Evolutionary conservation across 1,284 basidiomycete species (phyloP).

Genomic region (Irpex sp.): DNA sequence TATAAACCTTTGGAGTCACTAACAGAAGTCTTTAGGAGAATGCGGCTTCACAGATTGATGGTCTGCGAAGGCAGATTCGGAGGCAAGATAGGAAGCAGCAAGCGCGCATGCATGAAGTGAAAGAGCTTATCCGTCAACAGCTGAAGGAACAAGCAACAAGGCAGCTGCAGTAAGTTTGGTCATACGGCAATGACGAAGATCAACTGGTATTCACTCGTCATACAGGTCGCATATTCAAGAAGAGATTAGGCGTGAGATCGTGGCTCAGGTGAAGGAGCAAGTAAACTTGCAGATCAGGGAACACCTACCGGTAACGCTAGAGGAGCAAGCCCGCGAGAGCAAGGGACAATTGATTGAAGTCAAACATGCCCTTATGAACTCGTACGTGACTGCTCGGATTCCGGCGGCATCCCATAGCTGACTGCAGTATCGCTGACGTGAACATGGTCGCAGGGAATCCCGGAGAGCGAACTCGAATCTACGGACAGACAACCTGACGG

Average conservation of each 20-base stretch:
- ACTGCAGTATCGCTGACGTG: not conserved
- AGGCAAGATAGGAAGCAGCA: slow-evolving; percentile 34
- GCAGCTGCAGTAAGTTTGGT: slow-evolving; percentile 29
- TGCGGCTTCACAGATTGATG: slow-evolving; percentile 28
- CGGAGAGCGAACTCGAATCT: slow-evolving; percentile 44
- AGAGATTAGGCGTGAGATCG: slow-evolving; percentile 36
- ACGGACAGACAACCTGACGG: slow-evolving; percentile 38
- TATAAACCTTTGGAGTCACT: not conserved
- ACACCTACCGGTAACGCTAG: slow-evolving; percentile 43
- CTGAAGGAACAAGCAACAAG: slow-evolving; percentile 31
- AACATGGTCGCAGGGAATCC: slow-evolving; percentile 35
- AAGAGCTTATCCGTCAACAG: slow-evolving; percentile 31
- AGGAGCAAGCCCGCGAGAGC: slow-evolving; percentile 41
- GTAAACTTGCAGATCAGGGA: slow-evolving; percentile 43
- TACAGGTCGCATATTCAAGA: slow-evolving; percentile 33
- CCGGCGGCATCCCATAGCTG: too few relatives aligned
- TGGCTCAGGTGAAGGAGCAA: slow-evolving; percentile 38
- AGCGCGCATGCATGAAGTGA: slow-evolving; percentile 30
- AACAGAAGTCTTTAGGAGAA: slow-evolving; percentile 22
- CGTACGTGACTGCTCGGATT: slow-evolving; percentile 34
- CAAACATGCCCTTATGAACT: slow-evolving; percentile 43
- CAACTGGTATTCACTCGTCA: not conserved
- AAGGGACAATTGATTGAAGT: slow-evolving; percentile 39
- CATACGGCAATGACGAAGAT: not conserved
- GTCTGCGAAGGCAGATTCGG: slow-evolving; percentile 29